Percentiles rank a stretch among this genome's conserved stretches.
These are phyloP conservation scores for Aspergillus sp. DNA, from an alignment of 2,329 filamentous ascomycete species.

Conservation along the genomic window DNA sequence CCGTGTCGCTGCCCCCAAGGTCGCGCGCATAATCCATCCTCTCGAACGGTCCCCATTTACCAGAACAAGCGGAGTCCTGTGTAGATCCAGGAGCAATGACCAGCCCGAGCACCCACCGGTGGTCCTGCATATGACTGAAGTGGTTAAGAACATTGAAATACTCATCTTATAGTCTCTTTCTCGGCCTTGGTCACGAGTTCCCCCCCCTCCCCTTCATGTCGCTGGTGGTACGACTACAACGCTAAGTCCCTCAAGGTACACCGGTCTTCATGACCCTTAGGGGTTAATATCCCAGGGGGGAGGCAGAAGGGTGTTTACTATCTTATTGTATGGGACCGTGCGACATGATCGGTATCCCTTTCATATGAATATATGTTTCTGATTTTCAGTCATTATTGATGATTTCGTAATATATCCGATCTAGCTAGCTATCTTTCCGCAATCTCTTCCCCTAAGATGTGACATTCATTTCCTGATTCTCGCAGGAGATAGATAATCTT, in stretches of 20 bases:
- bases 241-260: not conserved
- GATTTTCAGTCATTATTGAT: not conserved
- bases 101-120: constrained; percentile 12
- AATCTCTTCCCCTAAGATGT: not conserved
- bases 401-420: not conserved
- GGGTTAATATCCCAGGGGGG: not conserved
- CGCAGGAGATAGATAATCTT: not conserved
- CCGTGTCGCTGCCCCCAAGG: not conserved
- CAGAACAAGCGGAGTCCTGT: constrained; percentile 11
- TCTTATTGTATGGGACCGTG: not conserved
- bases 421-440: not conserved
- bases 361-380: not conserved
- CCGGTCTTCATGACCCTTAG: not conserved
- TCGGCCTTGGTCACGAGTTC: not conserved
- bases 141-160: constrained; percentile 1
- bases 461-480: not conserved
- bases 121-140: constrained; percentile 1
- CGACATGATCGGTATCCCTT: not conserved
- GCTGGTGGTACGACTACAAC: not conserved
- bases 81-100: constrained; percentile 18
- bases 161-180: not conserved
- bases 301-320: not conserved
- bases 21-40: not conserved
- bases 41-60: constrained; percentile 5
- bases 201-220: not conserved